Evolutionary conservation across 306 rosid genomes (phyloP), one percentile per base, ranked within the genome.

Genomic region (Gleditsia sinensis): DNA sequence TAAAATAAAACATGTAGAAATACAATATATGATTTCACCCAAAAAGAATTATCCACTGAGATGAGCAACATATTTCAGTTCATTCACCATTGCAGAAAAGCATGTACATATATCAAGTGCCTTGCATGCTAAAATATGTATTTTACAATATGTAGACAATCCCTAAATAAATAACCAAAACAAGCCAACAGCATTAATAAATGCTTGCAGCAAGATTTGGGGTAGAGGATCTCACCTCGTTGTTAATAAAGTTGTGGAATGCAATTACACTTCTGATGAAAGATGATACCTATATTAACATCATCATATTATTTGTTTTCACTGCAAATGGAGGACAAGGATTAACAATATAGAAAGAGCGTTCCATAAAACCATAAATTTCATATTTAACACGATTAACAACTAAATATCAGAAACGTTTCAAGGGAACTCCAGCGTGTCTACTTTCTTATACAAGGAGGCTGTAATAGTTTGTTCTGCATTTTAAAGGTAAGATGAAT

Each of bases 241-340:
- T 84, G 78, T 85, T 81, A 56, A 85, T 85, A 82, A 85, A 73
- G 84, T 81, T 85, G 84, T 81, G 86, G 66, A 85, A 86, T 34
- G 88, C 88, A 32, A 81, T 81, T 32, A 85, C 88, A 65, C 86
- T 85, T 78, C 86, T 79, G 39, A 81, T 81, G 67, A 85, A 83
- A 37, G 88, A 85, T 7, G 89, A 84, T 4, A 84, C 79, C 72
- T 84, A 84, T 48, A 84, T 78, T 27, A 84, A 85, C 70, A 84
- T 75, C 88, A 84, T 84, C 88, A 84, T 84, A 68, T 84, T 85
- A 78, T 84, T 84, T 14, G 88, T 84, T 84, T 84, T 84, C 76
- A 84, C 88, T 84, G 19, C 83, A 74, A 32, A 65, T 75, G 68
- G 13, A 65, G 40, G 13, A 67, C 27, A 74, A 17, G 6, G 63